Conservation (phyloP, 371 early-diverging fungal species). For the Rhizoclosmatium hyalinum region DNA sequence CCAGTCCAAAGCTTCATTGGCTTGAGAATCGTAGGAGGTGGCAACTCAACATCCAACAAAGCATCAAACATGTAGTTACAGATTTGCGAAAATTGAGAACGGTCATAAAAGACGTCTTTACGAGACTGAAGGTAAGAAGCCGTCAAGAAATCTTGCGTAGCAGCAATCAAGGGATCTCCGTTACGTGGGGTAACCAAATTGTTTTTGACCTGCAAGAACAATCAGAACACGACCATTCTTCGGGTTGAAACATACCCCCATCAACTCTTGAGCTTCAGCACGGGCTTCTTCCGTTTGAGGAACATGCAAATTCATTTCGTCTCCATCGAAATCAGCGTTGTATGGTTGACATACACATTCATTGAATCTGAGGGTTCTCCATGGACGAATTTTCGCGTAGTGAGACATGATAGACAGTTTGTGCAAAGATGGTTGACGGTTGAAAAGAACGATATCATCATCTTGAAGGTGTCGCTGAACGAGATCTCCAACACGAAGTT, state of each 20-base stretch:
- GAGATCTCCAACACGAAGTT: conserved; percentile 89
- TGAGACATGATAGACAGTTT: conserved; percentile 99
- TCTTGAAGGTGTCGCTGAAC: conserved; percentile 98
- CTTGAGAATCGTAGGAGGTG: conserved; percentile 92
- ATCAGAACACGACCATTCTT: not conserved
- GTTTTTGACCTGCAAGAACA: conserved; percentile 71
- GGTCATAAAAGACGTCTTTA: conserved; percentile 94
- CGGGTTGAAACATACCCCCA: conserved; percentile 73
- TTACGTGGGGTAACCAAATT: conserved; percentile 98
- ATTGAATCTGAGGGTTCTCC: conserved; percentile 99
- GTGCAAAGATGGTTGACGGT: conserved; percentile 99
- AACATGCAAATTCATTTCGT: conserved; percentile 99
- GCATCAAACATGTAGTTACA: conserved; percentile 87
- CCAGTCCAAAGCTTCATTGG: conserved; percentile 67
- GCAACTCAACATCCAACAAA: conserved; percentile 81
- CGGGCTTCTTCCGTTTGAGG: conserved; percentile 99
- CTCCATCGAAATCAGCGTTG: conserved; percentile 99
- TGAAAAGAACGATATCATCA: conserved; percentile 99
- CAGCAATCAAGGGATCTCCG: conserved; percentile 98
- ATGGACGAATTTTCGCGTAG: conserved; percentile 92
- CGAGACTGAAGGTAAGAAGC: conserved; percentile 92
- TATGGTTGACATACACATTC: conserved; percentile 99
- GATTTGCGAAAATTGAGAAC: conserved; percentile 91
- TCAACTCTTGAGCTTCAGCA: conserved; percentile 96
- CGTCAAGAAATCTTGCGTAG: conserved; percentile 99